Evolutionary conservation across 805 yeast genomes (phyloP), one percentile per base, ranked within the genome.

Genomic region (Pichia deserticola): DNA sequence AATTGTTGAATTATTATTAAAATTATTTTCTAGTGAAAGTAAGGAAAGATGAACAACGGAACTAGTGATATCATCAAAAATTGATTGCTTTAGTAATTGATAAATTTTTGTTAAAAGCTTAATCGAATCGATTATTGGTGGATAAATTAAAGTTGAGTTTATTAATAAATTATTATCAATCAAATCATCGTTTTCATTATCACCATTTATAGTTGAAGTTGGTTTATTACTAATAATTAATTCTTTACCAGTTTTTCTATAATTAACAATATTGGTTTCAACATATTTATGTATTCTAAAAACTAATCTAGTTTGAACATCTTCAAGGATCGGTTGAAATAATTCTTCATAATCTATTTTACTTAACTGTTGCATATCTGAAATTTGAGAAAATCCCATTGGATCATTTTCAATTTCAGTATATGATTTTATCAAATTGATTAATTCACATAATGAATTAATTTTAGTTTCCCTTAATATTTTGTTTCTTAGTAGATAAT

Each of bases 61-160:
- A 63, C 89, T 96, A 0, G 97, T 96, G 55, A 90, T 68, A 60
- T 88, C 96, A 62, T 89, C 96, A 67, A 90, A 92, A 2, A 89
- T 86, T 11, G 76, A 69, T 2, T 90, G 81, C 55, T 84, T 83
- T 36, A 92, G 77, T 58, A 89, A 70, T 58, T 87, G 95, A 61
- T 88, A 87, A 27, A 90, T 84, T 61, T 81, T 85, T 35, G 89
- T 82, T 33, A 90, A 68, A 6, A 92, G 67, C 0, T 83, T 76
- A 40, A 89, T 67, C 0, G 95, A 82, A 49, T 78, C 78, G 4
- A 78, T 74, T 42, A 89, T 69, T 1, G 96, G 96, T 12, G 87
- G 80, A 62, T 86, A 89, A 58, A 67, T 53, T 9, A 51, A 36
- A 11, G 29, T 36, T 11, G 43, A 27, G 12, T 37, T 40, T 11